Evolutionary conservation across 352 stramenopile species (phyloP).

Genomic region (Phytopythium aichiense): DNA sequence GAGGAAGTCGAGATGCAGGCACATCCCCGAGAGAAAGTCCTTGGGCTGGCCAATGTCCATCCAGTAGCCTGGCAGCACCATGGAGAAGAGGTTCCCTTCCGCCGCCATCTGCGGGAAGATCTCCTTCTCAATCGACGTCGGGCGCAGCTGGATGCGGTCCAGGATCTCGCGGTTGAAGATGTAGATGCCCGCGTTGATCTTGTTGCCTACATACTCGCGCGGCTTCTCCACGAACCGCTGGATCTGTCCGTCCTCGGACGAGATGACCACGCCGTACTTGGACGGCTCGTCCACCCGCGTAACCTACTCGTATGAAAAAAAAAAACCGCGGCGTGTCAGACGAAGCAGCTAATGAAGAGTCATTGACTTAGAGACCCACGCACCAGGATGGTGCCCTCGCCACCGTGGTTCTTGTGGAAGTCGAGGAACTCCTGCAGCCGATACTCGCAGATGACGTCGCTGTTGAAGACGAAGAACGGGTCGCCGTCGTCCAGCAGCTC

Average conservation of each 20-base stretch:
- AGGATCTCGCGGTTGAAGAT: slow-evolving; percentile 87
- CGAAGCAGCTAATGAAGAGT: not conserved
- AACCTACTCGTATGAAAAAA: slow-evolving; percentile 13
- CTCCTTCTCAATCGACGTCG: slow-evolving; percentile 91
- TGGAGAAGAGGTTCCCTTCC: slow-evolving; percentile 82
- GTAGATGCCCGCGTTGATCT: slow-evolving; percentile 91
- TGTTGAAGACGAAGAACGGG: slow-evolving; percentile 91
- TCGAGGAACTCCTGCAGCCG: slow-evolving; percentile 68
- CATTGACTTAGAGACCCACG: not conserved
- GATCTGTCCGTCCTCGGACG: slow-evolving; percentile 68
- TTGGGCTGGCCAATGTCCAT: slow-evolving; percentile 91
- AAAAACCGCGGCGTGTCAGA: not conserved
- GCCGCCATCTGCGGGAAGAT: slow-evolving; percentile 89
- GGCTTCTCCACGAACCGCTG: slow-evolving; percentile 90
- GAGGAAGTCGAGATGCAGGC: slow-evolving; percentile 77
- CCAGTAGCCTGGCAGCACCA: slow-evolving; percentile 87
- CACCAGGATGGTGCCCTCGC: slow-evolving; percentile 76
- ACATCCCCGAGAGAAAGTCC: slow-evolving; percentile 87
- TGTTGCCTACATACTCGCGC: slow-evolving; percentile 86
- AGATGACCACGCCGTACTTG: slow-evolving; percentile 64
- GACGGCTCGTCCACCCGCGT: slow-evolving; percentile 86
- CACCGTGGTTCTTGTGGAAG: slow-evolving; percentile 76
- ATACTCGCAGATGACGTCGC: slow-evolving; percentile 88
- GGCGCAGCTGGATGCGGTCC: slow-evolving; percentile 80
- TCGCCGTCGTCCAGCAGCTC: slow-evolving; percentile 83